These are phyloP conservation scores for Stagonosporopsis tanaceti DNA, from an alignment of 2,329 filamentous ascomycete genomes.

Conservation along the genomic window DNA sequence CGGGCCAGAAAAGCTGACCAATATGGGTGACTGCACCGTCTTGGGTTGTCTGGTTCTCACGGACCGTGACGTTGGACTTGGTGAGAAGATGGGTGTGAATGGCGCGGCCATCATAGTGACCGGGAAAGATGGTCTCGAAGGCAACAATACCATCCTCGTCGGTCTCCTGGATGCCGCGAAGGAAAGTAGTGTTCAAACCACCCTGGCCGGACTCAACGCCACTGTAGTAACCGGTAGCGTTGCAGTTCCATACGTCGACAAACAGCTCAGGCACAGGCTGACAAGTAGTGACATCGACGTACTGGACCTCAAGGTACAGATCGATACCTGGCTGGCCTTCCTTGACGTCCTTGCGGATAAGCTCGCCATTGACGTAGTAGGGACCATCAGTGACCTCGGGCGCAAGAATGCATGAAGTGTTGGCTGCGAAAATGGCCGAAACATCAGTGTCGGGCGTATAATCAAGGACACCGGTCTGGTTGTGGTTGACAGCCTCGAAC, in stretches of 20 bases:
- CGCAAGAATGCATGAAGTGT: conserved; percentile 36
- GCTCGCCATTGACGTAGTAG: conserved; percentile 56
- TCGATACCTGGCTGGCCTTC: conserved; percentile 58
- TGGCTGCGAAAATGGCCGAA: conserved; percentile 30
- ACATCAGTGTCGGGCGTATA: conserved; percentile 24
- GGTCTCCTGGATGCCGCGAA: conserved; percentile 58
- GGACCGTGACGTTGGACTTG: conserved; percentile 47
- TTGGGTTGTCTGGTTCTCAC: conserved; percentile 50
- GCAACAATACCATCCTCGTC: conserved; percentile 57
- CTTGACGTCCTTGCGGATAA: conserved; percentile 57
- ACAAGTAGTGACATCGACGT: conserved; percentile 62
- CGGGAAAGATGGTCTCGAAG: conserved; percentile 59
- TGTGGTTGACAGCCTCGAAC: conserved; percentile 42
- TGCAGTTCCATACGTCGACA: conserved; percentile 61
- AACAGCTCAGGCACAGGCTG: conserved; percentile 57
- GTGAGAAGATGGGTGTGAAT: conserved; percentile 47
- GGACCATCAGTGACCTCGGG: conserved; percentile 37
- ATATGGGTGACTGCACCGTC: conserved; percentile 54
- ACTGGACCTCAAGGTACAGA: conserved; percentile 59
- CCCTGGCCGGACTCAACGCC: conserved; percentile 56
- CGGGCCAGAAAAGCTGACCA: conserved; percentile 55
- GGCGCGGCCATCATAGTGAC: conserved; percentile 47
- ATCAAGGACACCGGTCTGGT: conserved; percentile 34
- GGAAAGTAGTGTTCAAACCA: conserved; percentile 45
- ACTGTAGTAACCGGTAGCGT: conserved; percentile 44